Base-by-base conservation (phyloP, 805 yeast species). In the Cyberlindnera nakhonratchasimensis region DNA sequence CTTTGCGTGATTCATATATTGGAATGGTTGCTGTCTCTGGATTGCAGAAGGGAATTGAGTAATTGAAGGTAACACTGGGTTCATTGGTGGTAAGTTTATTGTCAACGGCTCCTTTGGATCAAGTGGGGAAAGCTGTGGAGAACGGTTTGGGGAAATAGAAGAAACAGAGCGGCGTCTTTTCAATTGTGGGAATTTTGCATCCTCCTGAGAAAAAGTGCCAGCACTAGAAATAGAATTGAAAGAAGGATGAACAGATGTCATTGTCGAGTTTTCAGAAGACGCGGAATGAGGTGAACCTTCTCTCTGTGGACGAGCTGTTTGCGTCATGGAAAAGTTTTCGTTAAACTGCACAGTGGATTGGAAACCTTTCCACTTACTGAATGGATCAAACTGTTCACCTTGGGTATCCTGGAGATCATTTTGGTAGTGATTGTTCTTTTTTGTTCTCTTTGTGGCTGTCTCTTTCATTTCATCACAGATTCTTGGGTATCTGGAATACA, bases 401-500 rank as follows among this genome's bases (percentile, higher is more conserved):
- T 22, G 35, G 18, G 3, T 21, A 5, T 23, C 36, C 29, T 54
- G 38, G 7, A 34, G 40, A 4, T 25, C 41, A 23, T 40, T 40
- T 16, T 48, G 50, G 14, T 46, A 43, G 21, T 47, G 51, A 19
- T 46, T 53, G 46, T 69, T 69, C 32, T 53, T 52, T 22, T 51
- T 48, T 29, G 60, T 62, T 46, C 89, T 69, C 51, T 70, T 74
- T 24, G 68, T 66, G 6, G 90, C 87, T 0, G 86, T 80, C 30
- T 62, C 66, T 48, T 70, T 69, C 72, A 84, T 80, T 36, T 79
- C 82, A 34, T 75, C 76, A 34, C 72, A 69, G 12, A 84, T 69
- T 21, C 66, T 61, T 1, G 89, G 87, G 54, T 77, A 82, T 46
- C 77, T 66, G 6, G 64, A 59, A 54, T 85, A 77, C 21, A 84